Percentiles rank a stretch among this genome's conserved stretches.
Evolutionary conservation across 2,329 filamentous ascomycete species (phyloP).

Genomic region (Apiospora arundinis): DNA sequence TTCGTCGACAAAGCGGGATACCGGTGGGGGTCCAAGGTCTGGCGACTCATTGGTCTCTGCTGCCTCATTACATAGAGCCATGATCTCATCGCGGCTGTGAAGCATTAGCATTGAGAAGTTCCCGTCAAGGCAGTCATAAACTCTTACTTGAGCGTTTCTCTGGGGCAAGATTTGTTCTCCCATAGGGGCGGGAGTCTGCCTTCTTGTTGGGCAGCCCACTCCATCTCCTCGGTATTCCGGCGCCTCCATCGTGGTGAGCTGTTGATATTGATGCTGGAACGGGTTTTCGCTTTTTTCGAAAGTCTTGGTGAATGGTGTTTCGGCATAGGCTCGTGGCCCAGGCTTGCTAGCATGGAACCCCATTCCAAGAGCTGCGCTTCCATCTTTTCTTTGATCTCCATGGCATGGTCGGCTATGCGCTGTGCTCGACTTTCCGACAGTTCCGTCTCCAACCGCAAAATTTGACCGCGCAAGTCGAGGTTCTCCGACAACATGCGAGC

Average conservation of each 20-base stretch:
- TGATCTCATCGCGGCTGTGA: conserved; percentile 64
- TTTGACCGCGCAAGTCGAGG: conserved; percentile 72
- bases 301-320: conserved; percentile 51
- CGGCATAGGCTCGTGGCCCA: conserved; percentile 65
- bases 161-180: conserved; percentile 72
- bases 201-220: conserved; percentile 56
- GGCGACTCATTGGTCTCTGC: conserved; percentile 66
- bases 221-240: conserved; percentile 61
- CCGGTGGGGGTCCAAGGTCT: conserved; percentile 69
- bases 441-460: conserved; percentile 72
- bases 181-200: conserved; percentile 69
- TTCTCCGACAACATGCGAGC: conserved; percentile 81
- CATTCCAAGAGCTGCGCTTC: conserved; percentile 77
- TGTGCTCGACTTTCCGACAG: conserved; percentile 66
- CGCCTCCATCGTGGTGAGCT: conserved; percentile 63
- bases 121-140: not conserved
- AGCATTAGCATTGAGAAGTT: conserved; percentile 33
- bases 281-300: conserved; percentile 48
- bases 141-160: conserved; percentile 69
- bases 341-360: conserved; percentile 67
- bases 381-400: conserved; percentile 73
- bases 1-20: conserved; percentile 64
- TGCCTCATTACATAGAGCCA: conserved; percentile 60
- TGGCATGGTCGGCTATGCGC: conserved; percentile 68
- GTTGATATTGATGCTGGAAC: conserved; percentile 47